These are phyloP conservation scores for Conoideocrella luteorostrata DNA, from an alignment of 2,329 filamentous ascomycete genomes.

Conservation along the genomic window DNA sequence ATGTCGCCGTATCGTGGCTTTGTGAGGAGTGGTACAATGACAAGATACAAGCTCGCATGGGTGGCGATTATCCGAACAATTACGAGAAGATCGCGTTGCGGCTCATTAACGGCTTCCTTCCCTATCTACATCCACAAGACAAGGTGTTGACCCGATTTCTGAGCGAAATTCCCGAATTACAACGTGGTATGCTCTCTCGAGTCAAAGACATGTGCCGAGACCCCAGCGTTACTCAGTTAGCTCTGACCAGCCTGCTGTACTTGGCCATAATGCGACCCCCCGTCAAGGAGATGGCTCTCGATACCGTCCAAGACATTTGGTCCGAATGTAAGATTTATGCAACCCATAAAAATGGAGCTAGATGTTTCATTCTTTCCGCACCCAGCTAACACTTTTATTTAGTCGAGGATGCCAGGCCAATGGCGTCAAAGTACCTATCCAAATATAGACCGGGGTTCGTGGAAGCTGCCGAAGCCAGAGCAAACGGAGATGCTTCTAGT, in stretches of 20 bases:
- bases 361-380: too few relatives aligned
- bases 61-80: constrained; percentile 48
- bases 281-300: constrained; percentile 54
- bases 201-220: constrained; percentile 63
- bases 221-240: constrained; percentile 56
- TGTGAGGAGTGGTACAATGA: constrained; percentile 99
- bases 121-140: constrained; percentile 86
- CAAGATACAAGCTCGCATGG: constrained; percentile 39
- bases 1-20: constrained; percentile 86
- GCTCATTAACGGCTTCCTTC: constrained; percentile 81
- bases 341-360: too few relatives aligned
- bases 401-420: constrained; percentile 58
- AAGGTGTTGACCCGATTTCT: constrained; percentile 86
- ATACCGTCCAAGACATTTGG: constrained; percentile 62
- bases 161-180: constrained; percentile 82
- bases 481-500: constrained; percentile 15
- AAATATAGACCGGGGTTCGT: constrained; percentile 53
- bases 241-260: constrained; percentile 59
- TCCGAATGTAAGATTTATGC: constrained; percentile 49
- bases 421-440: constrained; percentile 55
- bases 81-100: constrained; percentile 76
- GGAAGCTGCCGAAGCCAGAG: constrained; percentile 23
- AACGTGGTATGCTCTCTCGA: constrained; percentile 61
- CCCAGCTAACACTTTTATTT: too few relatives aligned
- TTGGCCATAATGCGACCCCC: constrained; percentile 63